Base-by-base conservation (phyloP, 129 eudicot genomes). In the Helichrysum umbraculigerum region DNA sequence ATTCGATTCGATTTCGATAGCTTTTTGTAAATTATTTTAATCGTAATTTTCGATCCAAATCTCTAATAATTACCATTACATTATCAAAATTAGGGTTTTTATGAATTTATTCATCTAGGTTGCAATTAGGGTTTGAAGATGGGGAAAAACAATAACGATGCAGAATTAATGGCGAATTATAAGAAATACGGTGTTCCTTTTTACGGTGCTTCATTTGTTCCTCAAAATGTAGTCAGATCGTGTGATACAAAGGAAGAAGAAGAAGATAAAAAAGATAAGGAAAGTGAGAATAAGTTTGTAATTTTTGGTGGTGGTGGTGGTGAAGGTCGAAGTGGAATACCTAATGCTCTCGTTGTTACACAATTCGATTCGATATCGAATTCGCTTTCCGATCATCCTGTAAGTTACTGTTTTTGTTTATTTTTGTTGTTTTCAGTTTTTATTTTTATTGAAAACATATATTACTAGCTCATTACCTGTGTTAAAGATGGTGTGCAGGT, bases 221-320 rank as follows among this genome's bases (percentile, higher is more conserved):
- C 98, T n/a, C 83, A 56, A 17, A 61, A 39, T 68, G 86, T 72
- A 15, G 1, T 77, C 72, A 51, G 81, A 83, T 83, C 81, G 16
- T n/a, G 19, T 7, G 72, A 39, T 0, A 11, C 60, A 76, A 34
- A 77, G 11, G 35, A 74, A 4, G 63, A 71, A 15, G 35, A 74
- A 4, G 63, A 71, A 15, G 19, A 60, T 9, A 71, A 76, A 32
- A 28, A 25, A 10, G 66, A 25, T 16, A 1, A 9, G 6, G 85
- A 57, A 25, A 70, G 56, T 63, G 82, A 41, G 54, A 34, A 72
- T 11, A 51, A 72, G 32, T 80, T 78, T 64, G 81, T 95, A 5
- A 68, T 95, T 7, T 87, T 95, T 22, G 84, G 96, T 66, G 97
- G 99, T 37, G 99, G 99, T 10, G 99, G 99, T 22, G 99, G 99